Percentiles rank a stretch among this genome's conserved stretches.
Conservation (phyloP, 2,329 filamentous ascomycete species). For the Aspergillus pseudotamarii region DNA sequence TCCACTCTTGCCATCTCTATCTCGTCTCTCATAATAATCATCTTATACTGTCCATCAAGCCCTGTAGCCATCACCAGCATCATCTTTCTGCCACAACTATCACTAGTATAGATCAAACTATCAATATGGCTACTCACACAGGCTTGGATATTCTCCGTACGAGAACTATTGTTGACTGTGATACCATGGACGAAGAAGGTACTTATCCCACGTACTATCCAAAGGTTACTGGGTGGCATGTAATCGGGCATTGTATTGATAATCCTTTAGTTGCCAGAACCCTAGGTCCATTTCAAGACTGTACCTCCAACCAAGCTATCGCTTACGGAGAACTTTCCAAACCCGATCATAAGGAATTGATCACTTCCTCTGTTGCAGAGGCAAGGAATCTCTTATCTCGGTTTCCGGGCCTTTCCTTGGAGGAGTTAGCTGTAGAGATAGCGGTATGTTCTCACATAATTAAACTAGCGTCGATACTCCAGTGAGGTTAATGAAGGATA, state of each 20-base stretch:
- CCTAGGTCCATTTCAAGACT: slow-evolving; percentile 55
- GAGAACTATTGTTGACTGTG: slow-evolving; percentile 54
- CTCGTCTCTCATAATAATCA: background rate
- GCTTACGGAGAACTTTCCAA: slow-evolving; percentile 52
- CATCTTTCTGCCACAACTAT: background rate
- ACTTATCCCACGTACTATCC: background rate
- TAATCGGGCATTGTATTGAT: background rate
- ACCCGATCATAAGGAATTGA: slow-evolving; percentile 37
- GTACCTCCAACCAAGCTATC: slow-evolving; percentile 61
- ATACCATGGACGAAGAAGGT: slow-evolving; percentile 56
- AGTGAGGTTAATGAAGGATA: background rate
- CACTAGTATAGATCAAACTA: background rate
- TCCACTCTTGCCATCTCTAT: background rate
- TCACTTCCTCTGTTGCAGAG: slow-evolving; percentile 24
- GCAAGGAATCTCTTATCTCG: slow-evolving; percentile 41
- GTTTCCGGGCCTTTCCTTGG: slow-evolving; percentile 40
- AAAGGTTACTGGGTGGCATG: background rate
- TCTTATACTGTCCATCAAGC: background rate
- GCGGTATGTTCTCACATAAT: slow-evolving; percentile 43
- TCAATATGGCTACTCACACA: slow-evolving; percentile 25
- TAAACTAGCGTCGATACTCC: no score
- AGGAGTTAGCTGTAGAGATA: slow-evolving; percentile 60
- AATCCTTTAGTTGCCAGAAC: slow-evolving; percentile 44
- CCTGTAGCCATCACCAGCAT: background rate
- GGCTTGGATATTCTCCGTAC: slow-evolving; percentile 49